Base-by-base conservation (phyloP, 805 yeast genomes). In the Komagataella kurtzmanii region DNA sequence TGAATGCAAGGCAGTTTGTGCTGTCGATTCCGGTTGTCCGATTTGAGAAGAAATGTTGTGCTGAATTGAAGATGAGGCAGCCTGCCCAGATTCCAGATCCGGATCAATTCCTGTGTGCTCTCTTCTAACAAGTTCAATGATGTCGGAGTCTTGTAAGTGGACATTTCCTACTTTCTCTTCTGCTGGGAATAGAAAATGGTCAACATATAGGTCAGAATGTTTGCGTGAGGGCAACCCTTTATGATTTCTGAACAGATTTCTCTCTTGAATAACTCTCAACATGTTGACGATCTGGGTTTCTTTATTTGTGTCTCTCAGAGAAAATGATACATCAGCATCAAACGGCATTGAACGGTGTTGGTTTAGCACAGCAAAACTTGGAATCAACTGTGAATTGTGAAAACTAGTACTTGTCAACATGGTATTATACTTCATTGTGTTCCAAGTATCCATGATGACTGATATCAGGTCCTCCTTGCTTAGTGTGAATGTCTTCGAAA, bases 121-220 rank as follows among this genome's bases (percentile, higher is more conserved):
- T 12, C 58, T 52, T 52, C 55, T 61, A 17, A 64, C 67, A 2
- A 62, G 51, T 6, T 44, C 47, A 7, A 65, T 62, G 24, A 70
- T 66, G 43, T 69, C 73, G n/a, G 55, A 57, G 46, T 69, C 71
- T 1, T 61, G 54, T n/a, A 64, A 50, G 45, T 61, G 64, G n/a
- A 52, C 57, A 51, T 68, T 68, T 10, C 50, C 44, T 6, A 70
- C 63, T 10, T 53, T 57, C 52, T 71, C 75, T 51, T 69, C 71
- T 2, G 53, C 50, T 1, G 75, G 74, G 52, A 69, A 69, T 24
- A 71, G 47, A 17, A 68, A 51, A 17, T 63, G 58, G 46, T 68
- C 67, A 12, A 69, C 46, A 12, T 52, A 40, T 40, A 53, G 51
- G 10, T 44, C 44, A n/a, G 24, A n/a, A 30, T 30, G 40, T 10